Percentiles rank a stretch among this genome's conserved stretches.
These are phyloP conservation scores for Vachellia collinsii DNA, from an alignment of 306 rosid species.

Conservation along the genomic window DNA sequence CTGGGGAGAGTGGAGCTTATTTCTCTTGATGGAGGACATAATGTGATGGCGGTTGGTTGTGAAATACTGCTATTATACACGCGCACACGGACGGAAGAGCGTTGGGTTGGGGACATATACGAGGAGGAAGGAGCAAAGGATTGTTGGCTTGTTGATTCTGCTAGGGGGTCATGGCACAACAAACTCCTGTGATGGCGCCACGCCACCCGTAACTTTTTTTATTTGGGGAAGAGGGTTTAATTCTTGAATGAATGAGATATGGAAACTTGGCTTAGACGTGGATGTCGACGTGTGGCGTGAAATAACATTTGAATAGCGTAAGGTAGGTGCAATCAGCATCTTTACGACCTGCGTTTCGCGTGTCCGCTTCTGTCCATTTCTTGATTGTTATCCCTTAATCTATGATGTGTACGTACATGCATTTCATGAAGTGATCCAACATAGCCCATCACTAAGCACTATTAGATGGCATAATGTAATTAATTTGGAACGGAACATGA, in stretches of 20 bases:
- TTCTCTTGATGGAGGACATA: slow-evolving; percentile 49
- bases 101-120: background rate
- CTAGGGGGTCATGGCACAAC: background rate
- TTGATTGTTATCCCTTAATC: no score
- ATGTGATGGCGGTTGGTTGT: background rate
- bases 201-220: background rate
- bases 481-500: no score
- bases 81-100: no score
- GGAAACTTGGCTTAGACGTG: background rate
- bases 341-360: background rate
- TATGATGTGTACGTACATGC: no score
- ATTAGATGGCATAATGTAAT: background rate
- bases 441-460: background rate
- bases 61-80: no score
- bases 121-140: background rate
- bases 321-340: no score
- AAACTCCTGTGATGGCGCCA: background rate
- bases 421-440: background rate
- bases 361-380: no score
- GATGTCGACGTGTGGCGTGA: background rate
- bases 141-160: background rate
- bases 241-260: background rate
- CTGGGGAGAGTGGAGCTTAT: slow-evolving; percentile 27
- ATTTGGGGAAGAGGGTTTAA: background rate
- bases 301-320: no score